Base-by-base conservation (phyloP, 2,329 filamentous ascomycete genomes). In the Scleromitrula shiraiana region DNA sequence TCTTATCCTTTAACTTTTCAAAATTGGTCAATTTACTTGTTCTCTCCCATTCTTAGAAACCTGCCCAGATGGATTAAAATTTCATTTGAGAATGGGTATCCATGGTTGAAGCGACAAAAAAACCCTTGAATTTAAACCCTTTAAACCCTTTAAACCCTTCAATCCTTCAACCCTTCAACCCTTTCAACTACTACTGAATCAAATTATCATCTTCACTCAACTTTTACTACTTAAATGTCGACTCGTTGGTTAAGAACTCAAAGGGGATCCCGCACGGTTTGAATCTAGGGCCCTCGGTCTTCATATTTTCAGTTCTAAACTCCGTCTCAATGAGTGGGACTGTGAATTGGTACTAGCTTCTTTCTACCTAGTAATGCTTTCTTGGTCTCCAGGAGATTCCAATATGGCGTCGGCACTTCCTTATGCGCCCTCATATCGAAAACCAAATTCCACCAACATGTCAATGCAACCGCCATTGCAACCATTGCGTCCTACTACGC, bases 401-500 rank as follows among this genome's bases (percentile, higher is more conserved):
- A 45, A 17, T 19, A 55, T 56, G 54, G 50, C 54, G 24, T 53
- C 52, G 27, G 44, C 46, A 29, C 26, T 54, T 47, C 47, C 55
- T 26, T 50, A 42, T 40, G 38, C 46, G 27, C 45, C 48, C 38
- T 43, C 53, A 37, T 52, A 57, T 45, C 51, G 44, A 37, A 52
- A 49, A 40, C 48, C 50, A 14, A 54, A 50, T 43, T 41, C 46
- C 9, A 50, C 54, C 15, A 54, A 52, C 36, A 44, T 48, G 41
- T 46, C 53, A 40, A 49, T 56, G 53, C 53, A 56, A 47, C 43
- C 49, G 41, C 44, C 53, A 40, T 48, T 56, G 53, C 53, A 56
- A 47, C 43, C 49, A 50, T 50, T 52, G 41, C 57, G 56, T 54
- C 59, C 57, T 30, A 56, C 53, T 24, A 57, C 54, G 17, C 50